Evolutionary conservation across 2,329 filamentous ascomycete genomes (phyloP), one percentile per base, ranked within the genome.

Genomic region (Trichoderma cornu-damae): DNA sequence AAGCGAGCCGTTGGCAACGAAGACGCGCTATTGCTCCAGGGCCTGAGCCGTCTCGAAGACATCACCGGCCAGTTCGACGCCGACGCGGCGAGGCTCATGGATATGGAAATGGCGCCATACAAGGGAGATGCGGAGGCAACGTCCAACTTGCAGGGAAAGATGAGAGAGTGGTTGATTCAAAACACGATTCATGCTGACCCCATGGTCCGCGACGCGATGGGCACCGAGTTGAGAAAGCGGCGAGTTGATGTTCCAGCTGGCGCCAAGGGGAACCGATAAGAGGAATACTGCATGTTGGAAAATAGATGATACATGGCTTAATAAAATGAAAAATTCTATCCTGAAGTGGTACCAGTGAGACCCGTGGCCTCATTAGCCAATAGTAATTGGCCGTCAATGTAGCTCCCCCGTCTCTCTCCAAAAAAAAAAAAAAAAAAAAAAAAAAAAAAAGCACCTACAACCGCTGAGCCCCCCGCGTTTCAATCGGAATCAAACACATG

Each of bases 151-250:
- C 81, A 85, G 61, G 79, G 80, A 38, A 88, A 87, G 65, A 82
- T 96, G 73, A 88, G 86, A 72, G 89, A 94, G 66, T 96, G 90
- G 81, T 76, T 97, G 64, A 85, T 96, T 50, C 85, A 95, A 70
- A 95, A 95, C 68, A 92, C 86, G 12, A 88, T 95, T 59, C 81
- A 84, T 63, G 84, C 82, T 47, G 89, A 93, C 71, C 86, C 86
- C 1, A 89, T 93, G 73, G 93, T 97, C 7, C 81, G 86, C 64
- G 86, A 90, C 70, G 91, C 91, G 0, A 78, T 96, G 64, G 85
- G 84, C 22, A 81, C 79, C 59, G 84, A 85, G 26, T 73, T 92
- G 58, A 79, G 82, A 68, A 84, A 79, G 67, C 75, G 84, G 64
- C 79, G 86, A 62, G 70, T 77, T 12, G 83, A 85, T 66, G 85